Base-by-base conservation (phyloP, 305 asterid species). In the Plantago coronopus region DNA sequence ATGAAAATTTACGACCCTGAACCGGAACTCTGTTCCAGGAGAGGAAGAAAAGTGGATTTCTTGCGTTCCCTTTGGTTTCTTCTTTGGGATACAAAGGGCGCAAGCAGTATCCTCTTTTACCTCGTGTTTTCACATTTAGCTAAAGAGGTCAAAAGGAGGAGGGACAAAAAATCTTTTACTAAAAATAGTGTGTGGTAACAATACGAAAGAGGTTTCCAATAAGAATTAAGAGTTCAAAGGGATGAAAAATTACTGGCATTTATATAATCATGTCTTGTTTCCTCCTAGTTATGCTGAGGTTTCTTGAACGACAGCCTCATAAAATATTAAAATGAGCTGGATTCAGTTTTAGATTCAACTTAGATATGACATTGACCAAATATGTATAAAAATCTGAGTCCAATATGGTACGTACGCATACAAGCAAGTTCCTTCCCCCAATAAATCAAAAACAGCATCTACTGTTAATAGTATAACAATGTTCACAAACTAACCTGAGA, bases 21-120 rank as follows among this genome's bases (percentile, higher is more conserved):
- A 51, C 38, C 57, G 1, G 19, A 14, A 22, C 5, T 51, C 18
- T 6, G 19, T 0, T 12, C 58, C 11, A 2, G 20, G 57, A 37
- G 14, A 15, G 31, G 57, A 25, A 53, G 57, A 25, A 53, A 25
- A 53, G 19, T 5, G 19, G 57, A 53, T 53, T 25, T 21, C 31
- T 25, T 25, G 58, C 31, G 19, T 7, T 23, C 19, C 40, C 58
- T 53, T 23, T 23, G 11, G 38, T 15, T 53, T 11, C 5, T 18
- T 0, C 57, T 22, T 15, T 23, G 58, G 17, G 27, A 25, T 25
- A 15, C 58, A 53, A 53, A 53, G 10, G 40, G 40, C 27, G 58
- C 40, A 53, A 53, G 21, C 58, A 53, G 8, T 4, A 51, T 15
- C 57, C 57, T 51, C 56, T 21, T 8, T 21, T 17, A 50, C 56